Base-by-base conservation (phyloP, 2,329 filamentous ascomycete genomes). In the Scytalidium sp. region DNA sequence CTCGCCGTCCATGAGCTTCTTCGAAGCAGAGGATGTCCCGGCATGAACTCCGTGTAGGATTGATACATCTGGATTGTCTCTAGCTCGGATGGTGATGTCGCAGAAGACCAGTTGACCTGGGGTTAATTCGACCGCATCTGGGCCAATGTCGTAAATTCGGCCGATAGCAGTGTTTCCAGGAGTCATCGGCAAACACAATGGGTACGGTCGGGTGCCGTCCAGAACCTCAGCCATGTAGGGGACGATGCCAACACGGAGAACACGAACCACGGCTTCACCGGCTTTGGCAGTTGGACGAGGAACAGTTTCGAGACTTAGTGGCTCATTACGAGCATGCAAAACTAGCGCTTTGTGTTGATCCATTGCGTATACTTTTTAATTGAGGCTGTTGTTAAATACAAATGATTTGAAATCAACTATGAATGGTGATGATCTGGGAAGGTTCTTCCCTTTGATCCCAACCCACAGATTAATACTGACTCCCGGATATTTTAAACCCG, bases 51-150 rank as follows among this genome's bases (percentile, higher is more conserved):
- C 66, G 47, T 53, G 57, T 9, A 70, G 49, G 45, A 65, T 59
- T 17, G 58, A 29, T 8, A 59, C 56, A 8, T 55, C 51, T 2
- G 59, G 54, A 50, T 70, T 56, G 51, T 70, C 68, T 27, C 68
- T 60, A 10, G 51, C 65, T 42, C 57, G 60, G 45, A 70, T 53
- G 40, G 67, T 60, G 23, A 56, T 54, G 45, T 70, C 67, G 29
- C 65, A 47, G 45, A 62, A 59, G 19, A 70, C 67, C 2, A 71
- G 60, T 49, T 70, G 59, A 4, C 67, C 68, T 6, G 54, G 49
- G n/a, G 40, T n/a, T 10, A 70, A 50, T 7, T 48, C 50, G 2
- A 62, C 62, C 3, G 64, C 58, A 56, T 71, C 68, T 3, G 63
- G 60, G 2, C 67, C 65, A 11, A 59, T 45, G 21, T 59, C 60